Conservation (phyloP, 805 yeast species). For the Clavispora fructus region DNA sequence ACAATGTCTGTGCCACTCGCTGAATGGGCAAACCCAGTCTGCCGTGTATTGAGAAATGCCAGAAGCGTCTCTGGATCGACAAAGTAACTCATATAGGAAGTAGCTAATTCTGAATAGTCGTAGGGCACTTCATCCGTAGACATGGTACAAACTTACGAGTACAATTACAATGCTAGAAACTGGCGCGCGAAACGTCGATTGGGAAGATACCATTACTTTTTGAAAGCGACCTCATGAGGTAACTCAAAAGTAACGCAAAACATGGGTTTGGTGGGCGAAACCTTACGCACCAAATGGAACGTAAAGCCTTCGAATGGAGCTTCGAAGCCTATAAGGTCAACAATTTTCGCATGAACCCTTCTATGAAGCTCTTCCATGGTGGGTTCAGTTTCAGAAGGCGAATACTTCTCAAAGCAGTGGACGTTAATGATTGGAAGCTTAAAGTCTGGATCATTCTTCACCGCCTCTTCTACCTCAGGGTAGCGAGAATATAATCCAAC, state of each 20-base stretch:
- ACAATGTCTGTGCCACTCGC: slow-evolving; percentile 55
- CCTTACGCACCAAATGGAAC: slow-evolving; percentile 86
- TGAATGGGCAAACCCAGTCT: slow-evolving; percentile 54
- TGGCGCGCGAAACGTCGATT: neutral
- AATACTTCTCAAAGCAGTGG: slow-evolving; percentile 88
- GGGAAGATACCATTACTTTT: slow-evolving; percentile 4
- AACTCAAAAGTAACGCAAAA: slow-evolving; percentile 76
- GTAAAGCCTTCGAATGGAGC: slow-evolving; percentile 44
- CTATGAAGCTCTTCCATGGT: slow-evolving; percentile 57
- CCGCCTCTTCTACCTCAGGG: slow-evolving; percentile 29
- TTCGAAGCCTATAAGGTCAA: slow-evolving; percentile 41
- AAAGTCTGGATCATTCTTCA: slow-evolving; percentile 40
- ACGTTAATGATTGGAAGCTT: slow-evolving; percentile 74
- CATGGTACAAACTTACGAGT: neutral
- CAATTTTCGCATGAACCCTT: slow-evolving; percentile 54
- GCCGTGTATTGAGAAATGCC: slow-evolving; percentile 46
- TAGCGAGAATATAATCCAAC: slow-evolving; percentile 58
- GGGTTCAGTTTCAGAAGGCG: slow-evolving; percentile 71
- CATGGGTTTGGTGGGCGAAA: slow-evolving; percentile 97
- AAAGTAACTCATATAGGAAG: slow-evolving; percentile 25
- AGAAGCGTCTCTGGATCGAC: slow-evolving; percentile 22
- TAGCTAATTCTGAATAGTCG: slow-evolving; percentile 24
- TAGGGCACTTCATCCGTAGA: neutral
- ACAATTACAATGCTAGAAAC: neutral
- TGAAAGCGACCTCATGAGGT: slow-evolving; percentile 63